Percentiles rank a stretch among this genome's conserved stretches.
Evolutionary conservation across 2,329 filamentous ascomycete species (phyloP).

Genomic region (Neurospora sp.): DNA sequence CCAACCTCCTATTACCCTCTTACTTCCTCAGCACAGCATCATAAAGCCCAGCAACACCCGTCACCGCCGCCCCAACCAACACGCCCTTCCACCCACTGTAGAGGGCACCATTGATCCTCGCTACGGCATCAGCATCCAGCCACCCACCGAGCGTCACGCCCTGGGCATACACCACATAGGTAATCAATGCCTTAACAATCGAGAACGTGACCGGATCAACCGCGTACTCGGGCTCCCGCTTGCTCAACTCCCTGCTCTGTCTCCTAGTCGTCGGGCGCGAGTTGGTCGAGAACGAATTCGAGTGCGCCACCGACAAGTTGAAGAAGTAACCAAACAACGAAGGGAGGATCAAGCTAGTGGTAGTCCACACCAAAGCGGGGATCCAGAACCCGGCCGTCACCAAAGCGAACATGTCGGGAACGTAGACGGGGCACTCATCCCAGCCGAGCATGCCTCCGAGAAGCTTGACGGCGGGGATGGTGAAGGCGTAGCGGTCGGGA

Average conservation of each 20-base stretch:
- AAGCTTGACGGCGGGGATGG: conserved; percentile 51
- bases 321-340: conserved; percentile 74
- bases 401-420: conserved; percentile 75
- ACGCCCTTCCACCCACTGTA: conserved; percentile 65
- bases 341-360: conserved; percentile 64
- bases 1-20: background rate
- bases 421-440: conserved; percentile 49
- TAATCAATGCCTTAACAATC: conserved; percentile 72
- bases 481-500: conserved; percentile 61
- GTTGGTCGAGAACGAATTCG: conserved; percentile 32
- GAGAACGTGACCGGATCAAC: conserved; percentile 88
- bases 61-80: conserved; percentile 58
- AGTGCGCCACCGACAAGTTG: conserved; percentile 60
- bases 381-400: conserved; percentile 76
- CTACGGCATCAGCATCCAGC: conserved; percentile 49
- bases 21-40: conserved; percentile 67
- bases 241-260: background rate
- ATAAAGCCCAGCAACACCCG: conserved; percentile 61
- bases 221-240: conserved; percentile 36
- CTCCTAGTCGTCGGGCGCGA: conserved; percentile 7
- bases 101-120: conserved; percentile 54
- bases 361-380: conserved; percentile 64
- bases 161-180: conserved; percentile 71
- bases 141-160: conserved; percentile 53
- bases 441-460: conserved; percentile 33